These are phyloP conservation scores for Fraxinus dipetala DNA, from an alignment of 305 asterid species.

Conservation along the genomic window DNA sequence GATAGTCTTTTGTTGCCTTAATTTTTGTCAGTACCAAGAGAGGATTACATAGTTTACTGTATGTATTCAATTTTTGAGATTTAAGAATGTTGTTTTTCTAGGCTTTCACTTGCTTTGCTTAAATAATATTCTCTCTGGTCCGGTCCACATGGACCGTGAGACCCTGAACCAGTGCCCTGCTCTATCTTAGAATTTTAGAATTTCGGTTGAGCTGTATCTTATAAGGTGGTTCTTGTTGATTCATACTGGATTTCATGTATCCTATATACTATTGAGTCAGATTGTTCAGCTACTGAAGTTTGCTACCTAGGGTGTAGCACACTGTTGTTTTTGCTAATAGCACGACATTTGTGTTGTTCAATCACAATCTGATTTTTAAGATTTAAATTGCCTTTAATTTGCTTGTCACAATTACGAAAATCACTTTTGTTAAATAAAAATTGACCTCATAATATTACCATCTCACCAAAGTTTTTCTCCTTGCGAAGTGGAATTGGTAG, in stretches of 20 bases:
- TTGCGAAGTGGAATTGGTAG: neutral
- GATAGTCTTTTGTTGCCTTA: neutral
- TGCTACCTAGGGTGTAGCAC: neutral
- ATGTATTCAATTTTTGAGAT: neutral
- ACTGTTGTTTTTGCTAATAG: neutral
- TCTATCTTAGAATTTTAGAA: neutral
- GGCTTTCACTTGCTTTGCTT: neutral
- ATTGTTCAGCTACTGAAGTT: neutral
- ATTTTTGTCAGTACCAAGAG: neutral
- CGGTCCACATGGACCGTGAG: neutral
- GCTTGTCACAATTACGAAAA: neutral
- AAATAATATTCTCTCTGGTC: neutral
- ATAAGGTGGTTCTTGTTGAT: neutral
- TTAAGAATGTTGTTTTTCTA: neutral
- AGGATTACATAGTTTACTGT: neutral
- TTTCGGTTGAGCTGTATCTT: neutral
- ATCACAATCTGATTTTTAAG: neutral
- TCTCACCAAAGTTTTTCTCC: neutral
- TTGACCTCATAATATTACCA: neutral
- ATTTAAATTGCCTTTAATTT: no score
- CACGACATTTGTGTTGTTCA: neutral
- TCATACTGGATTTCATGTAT: neutral
- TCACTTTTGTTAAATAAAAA: neutral
- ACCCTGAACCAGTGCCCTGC: neutral
- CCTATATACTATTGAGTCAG: neutral